Conservation (phyloP, 768 basidiomycete genomes). For the Boletus speciosus region DNA sequence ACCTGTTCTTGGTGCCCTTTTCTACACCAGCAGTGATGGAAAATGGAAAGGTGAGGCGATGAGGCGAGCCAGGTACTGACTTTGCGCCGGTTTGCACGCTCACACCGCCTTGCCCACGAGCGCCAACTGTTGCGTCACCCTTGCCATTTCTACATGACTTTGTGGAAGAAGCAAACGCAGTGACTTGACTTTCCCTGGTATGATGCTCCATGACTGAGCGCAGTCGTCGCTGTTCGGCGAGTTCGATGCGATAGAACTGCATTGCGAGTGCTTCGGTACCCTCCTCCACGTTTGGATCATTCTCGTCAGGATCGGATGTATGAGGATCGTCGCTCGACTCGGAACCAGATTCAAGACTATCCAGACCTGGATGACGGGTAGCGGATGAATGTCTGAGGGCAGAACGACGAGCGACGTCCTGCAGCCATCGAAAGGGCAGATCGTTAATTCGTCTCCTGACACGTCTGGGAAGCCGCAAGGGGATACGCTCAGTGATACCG, state of each 20-base stretch:
- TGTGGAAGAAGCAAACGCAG: not conserved
- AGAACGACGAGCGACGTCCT: conserved; percentile 61
- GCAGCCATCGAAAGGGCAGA: conserved; percentile 77
- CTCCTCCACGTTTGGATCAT: conserved; percentile 50
- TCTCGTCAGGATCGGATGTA: conserved; percentile 32
- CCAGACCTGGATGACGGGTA: conserved; percentile 16
- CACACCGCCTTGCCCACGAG: not conserved
- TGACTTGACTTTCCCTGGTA: conserved; percentile 50
- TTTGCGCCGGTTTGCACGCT: conserved; percentile 11
- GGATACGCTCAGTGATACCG: conserved; percentile 77
- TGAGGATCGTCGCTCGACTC: conserved; percentile 36
- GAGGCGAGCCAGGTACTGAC: conserved; percentile 18
- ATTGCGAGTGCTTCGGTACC: conserved; percentile 79
- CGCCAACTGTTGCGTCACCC: not conserved
- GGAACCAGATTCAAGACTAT: conserved; percentile 25
- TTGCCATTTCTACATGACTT: conserved; percentile 9
- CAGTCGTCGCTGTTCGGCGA: conserved; percentile 84
- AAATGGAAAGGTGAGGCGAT: conserved; percentile 57
- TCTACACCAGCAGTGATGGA: conserved; percentile 96
- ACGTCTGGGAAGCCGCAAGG: conserved; percentile 52
- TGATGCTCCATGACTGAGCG: conserved; percentile 93
- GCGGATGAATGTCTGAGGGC: conserved; percentile 20
- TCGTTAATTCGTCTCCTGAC: conserved; percentile 62
- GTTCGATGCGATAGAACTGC: conserved; percentile 92
- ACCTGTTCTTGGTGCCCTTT: conserved; percentile 92